Evolutionary conservation across 306 rosid species (phyloP).

Genomic region (Trichosanthes cucumerina): DNA sequence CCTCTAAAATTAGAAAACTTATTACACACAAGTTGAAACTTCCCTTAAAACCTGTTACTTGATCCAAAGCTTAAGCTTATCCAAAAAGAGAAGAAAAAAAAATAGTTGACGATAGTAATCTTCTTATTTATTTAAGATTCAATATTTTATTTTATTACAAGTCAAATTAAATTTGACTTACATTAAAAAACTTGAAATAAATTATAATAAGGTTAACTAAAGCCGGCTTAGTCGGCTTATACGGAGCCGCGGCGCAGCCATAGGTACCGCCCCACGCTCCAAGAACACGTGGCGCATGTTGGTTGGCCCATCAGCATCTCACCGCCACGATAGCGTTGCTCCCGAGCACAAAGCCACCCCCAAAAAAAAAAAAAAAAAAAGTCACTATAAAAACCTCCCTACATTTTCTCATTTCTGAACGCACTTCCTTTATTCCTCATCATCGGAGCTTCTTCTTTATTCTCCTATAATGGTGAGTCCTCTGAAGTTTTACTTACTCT

Average conservation of each 20-base stretch:
- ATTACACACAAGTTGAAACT: too few species aligned
- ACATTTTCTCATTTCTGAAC: neutral
- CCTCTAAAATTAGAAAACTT: too few species aligned
- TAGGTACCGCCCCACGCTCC: neutral
- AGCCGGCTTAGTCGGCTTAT: neutral
- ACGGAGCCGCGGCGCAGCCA: neutral
- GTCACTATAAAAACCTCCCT: neutral
- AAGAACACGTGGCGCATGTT: neutral
- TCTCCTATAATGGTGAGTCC: neutral
- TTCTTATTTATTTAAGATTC: neutral
- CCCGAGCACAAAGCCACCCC: neutral
- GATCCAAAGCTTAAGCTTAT: too few species aligned
- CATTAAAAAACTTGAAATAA: neutral
- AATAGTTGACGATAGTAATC: neutral
- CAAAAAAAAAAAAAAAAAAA: neutral
- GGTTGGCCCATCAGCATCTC: neutral
- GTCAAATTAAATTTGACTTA: neutral
- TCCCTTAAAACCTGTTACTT: too few species aligned
- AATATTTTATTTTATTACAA: neutral
- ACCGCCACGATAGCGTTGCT: conserved; percentile 3
- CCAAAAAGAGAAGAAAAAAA: neutral
- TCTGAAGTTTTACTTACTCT: neutral
- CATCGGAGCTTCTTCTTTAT: neutral
- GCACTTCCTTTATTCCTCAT: neutral
- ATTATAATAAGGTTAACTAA: neutral